A percentile compares a stretch with the other conserved stretches of the same genome.
Evolutionary conservation across 345 rosid genomes (phyloP).

Genomic region (Kandelia obovata): DNA sequence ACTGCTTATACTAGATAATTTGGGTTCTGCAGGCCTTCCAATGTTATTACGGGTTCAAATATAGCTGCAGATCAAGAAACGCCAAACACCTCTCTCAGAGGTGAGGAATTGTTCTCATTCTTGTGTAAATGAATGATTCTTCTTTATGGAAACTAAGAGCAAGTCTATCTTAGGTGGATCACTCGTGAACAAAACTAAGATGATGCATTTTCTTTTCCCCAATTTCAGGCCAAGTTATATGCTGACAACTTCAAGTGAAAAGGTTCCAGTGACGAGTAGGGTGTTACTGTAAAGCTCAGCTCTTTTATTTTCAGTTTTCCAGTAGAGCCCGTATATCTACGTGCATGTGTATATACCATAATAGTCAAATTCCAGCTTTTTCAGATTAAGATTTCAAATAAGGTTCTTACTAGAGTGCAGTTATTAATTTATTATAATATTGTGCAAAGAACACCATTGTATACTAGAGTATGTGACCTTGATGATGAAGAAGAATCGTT

Average conservation of each 20-base stretch:
- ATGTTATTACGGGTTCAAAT: neutral
- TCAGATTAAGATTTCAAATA: too few relatives aligned
- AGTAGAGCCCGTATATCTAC: neutral
- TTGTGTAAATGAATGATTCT: neutral
- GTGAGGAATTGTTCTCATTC: slow-evolving; percentile 26
- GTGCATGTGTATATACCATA: too few relatives aligned
- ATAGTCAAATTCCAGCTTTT: too few relatives aligned
- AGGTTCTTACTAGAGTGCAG: too few relatives aligned
- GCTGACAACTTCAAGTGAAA: slow-evolving; percentile 97
- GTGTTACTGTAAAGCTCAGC: neutral
- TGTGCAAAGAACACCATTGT: too few relatives aligned
- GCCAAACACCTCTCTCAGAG: slow-evolving; percentile 57
- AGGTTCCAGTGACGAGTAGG: slow-evolving; percentile 40
- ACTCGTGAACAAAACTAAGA: neutral
- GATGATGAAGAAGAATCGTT: too few relatives aligned
- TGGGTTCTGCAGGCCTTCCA: neutral
- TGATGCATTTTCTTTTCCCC: neutral
- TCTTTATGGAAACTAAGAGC: neutral
- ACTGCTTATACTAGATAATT: neutral
- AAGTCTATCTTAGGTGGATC: neutral
- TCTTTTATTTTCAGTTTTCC: neutral
- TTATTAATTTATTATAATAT: too few relatives aligned
- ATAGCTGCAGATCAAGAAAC: slow-evolving; percentile 64
- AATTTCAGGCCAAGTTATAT: slow-evolving; percentile 61
- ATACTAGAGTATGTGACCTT: too few relatives aligned